Base-by-base conservation (phyloP, 305 asterid genomes). In the Fraxinus ornus region DNA sequence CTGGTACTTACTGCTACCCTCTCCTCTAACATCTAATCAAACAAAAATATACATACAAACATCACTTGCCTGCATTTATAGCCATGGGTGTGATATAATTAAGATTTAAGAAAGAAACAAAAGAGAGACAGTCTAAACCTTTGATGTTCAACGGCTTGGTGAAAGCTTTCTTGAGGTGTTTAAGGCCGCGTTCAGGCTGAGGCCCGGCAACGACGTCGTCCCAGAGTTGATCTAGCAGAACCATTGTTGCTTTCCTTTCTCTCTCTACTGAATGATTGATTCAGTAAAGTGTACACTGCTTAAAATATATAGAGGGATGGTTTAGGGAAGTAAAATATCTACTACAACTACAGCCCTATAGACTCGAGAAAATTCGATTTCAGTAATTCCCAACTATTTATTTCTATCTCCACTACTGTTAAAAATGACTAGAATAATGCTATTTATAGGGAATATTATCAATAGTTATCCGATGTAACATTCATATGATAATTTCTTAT, bases 121-220 rank as follows among this genome's bases (percentile, higher is more conserved):
- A 2, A 1, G 47, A 9, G 13, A 2, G 49, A 2, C 15, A 41
- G 52, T 12, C 15, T 41, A 30, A 9, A 41, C 52, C 52, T 41
- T 47, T 47, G 57, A 47, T 13, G 57, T 12, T 47, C 57, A 47
- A 47, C 19, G 57, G 57, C 1, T 47, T 47, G 5, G 57, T 3
- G 57, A 47, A 47, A 76, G 57, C 5, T 47, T 47, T 47, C 57
- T 47, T 47, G 81, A 95, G 99, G 76, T 92, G 97, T 85, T 91
- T 91, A 10, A 94, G 95, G 84, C 97, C 98, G 47, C 91, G 92
- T 60, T 90, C 94, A 77, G 98, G 99, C 82, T 87, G 93, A 70
- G 98, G 97, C 79, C 99, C 99, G 75, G 96, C 98, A 15, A 89
- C 91, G 21, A 93, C 97, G 24, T 95, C 99, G 78, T 95, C 99